A percentile compares a stretch with the other conserved stretches of the same genome.
Conservation (phyloP, 257 asterid genomes). For the Craterostigma plantagineum region DNA sequence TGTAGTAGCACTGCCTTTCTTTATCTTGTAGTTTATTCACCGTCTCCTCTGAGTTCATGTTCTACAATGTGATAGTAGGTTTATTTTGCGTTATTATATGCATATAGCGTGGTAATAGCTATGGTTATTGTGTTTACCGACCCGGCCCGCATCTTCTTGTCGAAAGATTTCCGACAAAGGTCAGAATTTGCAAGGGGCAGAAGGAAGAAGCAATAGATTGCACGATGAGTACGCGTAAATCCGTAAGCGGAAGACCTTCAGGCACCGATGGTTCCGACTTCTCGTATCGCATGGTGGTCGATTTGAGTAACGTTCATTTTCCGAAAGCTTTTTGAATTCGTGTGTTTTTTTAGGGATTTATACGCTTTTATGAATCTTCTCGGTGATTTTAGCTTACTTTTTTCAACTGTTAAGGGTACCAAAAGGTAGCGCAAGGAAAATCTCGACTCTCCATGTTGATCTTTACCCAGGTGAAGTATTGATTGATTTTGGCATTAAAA, state of each 20-base stretch:
- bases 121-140: too few species aligned
- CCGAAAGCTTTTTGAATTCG: neutral
- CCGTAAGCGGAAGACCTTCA: slow-evolving; percentile 59
- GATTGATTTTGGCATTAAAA: neutral
- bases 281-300: slow-evolving; percentile 92
- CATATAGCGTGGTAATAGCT: too few species aligned
- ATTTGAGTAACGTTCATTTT: slow-evolving; percentile 38
- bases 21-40: too few species aligned
- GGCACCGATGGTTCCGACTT: slow-evolving; percentile 93
- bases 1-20: too few species aligned
- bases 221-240: slow-evolving; percentile 33
- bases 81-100: too few species aligned
- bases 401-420: slow-evolving; percentile 33
- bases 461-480: slow-evolving; percentile 37
- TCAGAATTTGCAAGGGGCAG: neutral
- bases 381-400: neutral
- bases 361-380: neutral
- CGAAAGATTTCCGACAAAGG: too few species aligned
- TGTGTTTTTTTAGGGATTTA: neutral
- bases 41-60: too few species aligned
- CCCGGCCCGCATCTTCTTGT: too few species aligned
- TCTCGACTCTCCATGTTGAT: slow-evolving; percentile 40
- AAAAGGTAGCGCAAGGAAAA: slow-evolving; percentile 59
- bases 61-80: too few species aligned
- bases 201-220: neutral